Evolutionary conservation across 805 yeast genomes (phyloP).

Genomic region (Candida palmyrensis): DNA sequence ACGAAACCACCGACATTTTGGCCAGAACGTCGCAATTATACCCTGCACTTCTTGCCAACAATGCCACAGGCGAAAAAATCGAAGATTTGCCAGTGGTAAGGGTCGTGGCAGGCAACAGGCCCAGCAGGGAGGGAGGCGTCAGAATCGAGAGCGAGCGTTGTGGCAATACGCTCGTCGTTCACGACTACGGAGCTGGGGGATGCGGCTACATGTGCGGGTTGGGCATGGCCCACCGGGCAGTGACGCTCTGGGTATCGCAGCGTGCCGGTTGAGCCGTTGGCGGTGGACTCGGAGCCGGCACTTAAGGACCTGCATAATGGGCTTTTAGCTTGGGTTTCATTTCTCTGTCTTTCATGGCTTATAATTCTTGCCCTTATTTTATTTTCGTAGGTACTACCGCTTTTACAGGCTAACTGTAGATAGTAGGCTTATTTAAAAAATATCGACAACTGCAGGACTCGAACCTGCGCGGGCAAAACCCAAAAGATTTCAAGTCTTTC

Average conservation of each 20-base stretch:
- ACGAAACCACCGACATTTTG: slow-evolving; percentile 16
- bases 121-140: slow-evolving; percentile 20
- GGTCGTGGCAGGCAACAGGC: slow-evolving; percentile 19
- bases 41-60: slow-evolving; percentile 12
- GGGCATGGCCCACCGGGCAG: slow-evolving; percentile 14
- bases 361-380: no score
- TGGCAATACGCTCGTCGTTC: slow-evolving; percentile 8
- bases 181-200: slow-evolving; percentile 24
- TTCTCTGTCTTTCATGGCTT: no score
- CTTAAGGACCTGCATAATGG: no score
- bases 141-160: slow-evolving; percentile 14
- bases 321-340: no score
- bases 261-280: no score
- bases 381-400: no score
- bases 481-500: slow-evolving; percentile 46
- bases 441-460: slow-evolving; percentile 45
- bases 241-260: not conserved
- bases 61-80: slow-evolving; percentile 6
- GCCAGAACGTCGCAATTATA: slow-evolving; percentile 11
- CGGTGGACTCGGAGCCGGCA: no score
- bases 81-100: slow-evolving; percentile 18
- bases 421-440: slow-evolving; percentile 10
- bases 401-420: no score
- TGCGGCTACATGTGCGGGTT: slow-evolving; percentile 19
- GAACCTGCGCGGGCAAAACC: slow-evolving; percentile 49